A percentile compares a stretch with the other conserved stretches of the same genome.
phyloP scores from a whole-genome alignment of 495 filamentous ascomycete genomes.

The Lasiosphaeriaceae sp. region DNA sequence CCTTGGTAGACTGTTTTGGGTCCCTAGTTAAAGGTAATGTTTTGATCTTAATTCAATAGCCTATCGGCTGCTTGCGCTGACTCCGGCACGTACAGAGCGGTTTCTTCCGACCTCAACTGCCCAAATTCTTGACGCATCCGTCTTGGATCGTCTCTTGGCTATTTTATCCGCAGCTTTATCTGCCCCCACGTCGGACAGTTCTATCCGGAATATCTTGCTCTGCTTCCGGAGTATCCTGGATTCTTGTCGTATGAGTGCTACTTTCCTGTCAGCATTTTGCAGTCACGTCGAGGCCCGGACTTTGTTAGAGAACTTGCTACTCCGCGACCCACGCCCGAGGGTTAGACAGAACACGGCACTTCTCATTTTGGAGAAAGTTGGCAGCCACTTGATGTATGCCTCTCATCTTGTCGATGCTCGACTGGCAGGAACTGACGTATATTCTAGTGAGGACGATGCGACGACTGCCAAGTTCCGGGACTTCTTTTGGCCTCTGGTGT shows the following conservation, averaged over 20 bases:
- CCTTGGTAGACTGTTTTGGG: constrained; percentile 40
- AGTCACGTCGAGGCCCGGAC: constrained; percentile 25
- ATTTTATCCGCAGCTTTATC: constrained; percentile 26
- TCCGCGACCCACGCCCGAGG: constrained; percentile 35
- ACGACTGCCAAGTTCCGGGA: constrained; percentile 33
- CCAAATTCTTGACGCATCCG: constrained; percentile 25
- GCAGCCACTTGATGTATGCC: background rate
- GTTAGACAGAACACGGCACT: constrained; percentile 40
- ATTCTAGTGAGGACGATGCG: constrained; percentile 6
- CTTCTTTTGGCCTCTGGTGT: constrained; percentile 48
- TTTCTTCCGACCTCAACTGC: constrained; percentile 17
- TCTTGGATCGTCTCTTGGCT: constrained; percentile 35
- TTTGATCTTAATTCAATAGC: background rate
- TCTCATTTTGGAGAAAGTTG: constrained; percentile 32
- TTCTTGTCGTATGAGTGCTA: constrained; percentile 54
- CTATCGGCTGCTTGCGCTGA: too few species aligned
- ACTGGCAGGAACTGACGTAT: background rate
- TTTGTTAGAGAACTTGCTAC: constrained; percentile 36
- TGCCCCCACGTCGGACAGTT: constrained; percentile 23
- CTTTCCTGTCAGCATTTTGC: constrained; percentile 58
- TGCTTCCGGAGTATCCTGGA: constrained; percentile 63
- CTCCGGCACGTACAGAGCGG: constrained; percentile 9
- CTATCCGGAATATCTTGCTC: constrained; percentile 43
- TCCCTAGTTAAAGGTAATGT: constrained; percentile 40
- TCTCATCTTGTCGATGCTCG: background rate